Evolutionary conservation across 1,284 basidiomycete genomes (phyloP).

Genomic region (Pseudomicrostroma phylloplanum): DNA sequence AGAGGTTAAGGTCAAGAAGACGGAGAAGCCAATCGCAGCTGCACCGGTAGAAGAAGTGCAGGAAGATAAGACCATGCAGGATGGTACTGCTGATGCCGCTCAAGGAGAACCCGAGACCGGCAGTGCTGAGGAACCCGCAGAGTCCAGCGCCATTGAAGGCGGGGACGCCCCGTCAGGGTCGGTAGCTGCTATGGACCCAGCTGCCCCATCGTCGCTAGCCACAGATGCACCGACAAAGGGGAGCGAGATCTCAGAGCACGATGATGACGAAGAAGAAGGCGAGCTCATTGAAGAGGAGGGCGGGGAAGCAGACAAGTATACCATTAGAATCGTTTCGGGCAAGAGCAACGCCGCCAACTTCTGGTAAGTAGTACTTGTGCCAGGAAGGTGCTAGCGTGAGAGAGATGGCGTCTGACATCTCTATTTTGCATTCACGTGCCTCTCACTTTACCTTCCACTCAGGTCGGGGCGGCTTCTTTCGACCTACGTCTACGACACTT

Average conservation of each 20-base stretch:
- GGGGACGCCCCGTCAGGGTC: conserved; percentile 18
- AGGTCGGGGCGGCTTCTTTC: neutral
- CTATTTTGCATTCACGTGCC: neutral
- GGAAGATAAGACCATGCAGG: conserved; percentile 3
- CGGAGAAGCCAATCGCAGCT: conserved; percentile 10
- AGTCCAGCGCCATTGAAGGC: neutral
- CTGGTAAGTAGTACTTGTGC: conserved; percentile 21
- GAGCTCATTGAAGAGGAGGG: conserved; percentile 9
- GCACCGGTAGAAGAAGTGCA: conserved; percentile 3
- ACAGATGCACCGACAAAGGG: no score
- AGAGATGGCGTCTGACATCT: neutral
- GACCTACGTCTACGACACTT: conserved; percentile 18
- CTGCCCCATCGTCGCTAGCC: no score
- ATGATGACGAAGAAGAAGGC: conserved; percentile 12
- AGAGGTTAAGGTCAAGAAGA: conserved; percentile 9
- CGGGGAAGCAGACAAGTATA: conserved; percentile 12
- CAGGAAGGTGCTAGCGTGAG: neutral
- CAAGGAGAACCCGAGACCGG: neutral
- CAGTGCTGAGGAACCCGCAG: no score
- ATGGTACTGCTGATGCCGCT: no score
- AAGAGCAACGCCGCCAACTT: conserved; percentile 47
- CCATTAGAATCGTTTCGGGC: conserved; percentile 44
- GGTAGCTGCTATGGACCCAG: neutral
- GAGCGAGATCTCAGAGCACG: conserved; percentile 4
- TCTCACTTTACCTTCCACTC: neutral